These are phyloP conservation scores for Calonectria leucothoes DNA, from an alignment of 2,329 filamentous ascomycete species.

Conservation along the genomic window DNA sequence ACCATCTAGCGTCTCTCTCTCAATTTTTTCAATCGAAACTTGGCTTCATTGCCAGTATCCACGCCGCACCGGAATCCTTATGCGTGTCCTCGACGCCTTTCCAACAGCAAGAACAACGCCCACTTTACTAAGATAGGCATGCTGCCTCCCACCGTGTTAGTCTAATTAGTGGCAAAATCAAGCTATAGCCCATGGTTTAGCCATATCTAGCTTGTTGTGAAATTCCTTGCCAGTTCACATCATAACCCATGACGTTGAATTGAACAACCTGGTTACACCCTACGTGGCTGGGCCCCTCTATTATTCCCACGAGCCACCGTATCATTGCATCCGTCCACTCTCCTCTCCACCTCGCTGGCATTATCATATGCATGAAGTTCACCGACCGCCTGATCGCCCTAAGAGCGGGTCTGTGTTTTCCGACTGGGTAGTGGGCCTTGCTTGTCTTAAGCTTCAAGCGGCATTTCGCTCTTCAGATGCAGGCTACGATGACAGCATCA, in stretches of 20 bases:
- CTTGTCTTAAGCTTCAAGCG: neutral
- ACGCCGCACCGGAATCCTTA: neutral
- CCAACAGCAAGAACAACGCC: neutral
- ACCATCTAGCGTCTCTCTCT: neutral
- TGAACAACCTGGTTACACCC: neutral
- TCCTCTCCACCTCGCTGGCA: neutral
- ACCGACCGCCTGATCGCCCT: neutral
- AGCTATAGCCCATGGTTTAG: neutral
- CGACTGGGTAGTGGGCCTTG: neutral
- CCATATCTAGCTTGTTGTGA: neutral
- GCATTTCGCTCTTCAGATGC: neutral
- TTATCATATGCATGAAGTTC: neutral
- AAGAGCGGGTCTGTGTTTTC: neutral
- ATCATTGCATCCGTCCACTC: neutral
- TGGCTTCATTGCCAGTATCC: neutral
- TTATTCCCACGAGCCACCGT: neutral
- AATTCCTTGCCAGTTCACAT: neutral
- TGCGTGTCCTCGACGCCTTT: neutral
- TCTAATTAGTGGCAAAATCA: no score
- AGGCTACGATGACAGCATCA: neutral
- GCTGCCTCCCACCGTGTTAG: neutral
- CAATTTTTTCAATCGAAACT: constrained; percentile 3
- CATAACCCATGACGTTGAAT: neutral
- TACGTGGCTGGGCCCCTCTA: neutral
- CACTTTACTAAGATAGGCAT: neutral